Conservation (phyloP, 2,329 filamentous ascomycete genomes). For the Trichoderma sp. region DNA sequence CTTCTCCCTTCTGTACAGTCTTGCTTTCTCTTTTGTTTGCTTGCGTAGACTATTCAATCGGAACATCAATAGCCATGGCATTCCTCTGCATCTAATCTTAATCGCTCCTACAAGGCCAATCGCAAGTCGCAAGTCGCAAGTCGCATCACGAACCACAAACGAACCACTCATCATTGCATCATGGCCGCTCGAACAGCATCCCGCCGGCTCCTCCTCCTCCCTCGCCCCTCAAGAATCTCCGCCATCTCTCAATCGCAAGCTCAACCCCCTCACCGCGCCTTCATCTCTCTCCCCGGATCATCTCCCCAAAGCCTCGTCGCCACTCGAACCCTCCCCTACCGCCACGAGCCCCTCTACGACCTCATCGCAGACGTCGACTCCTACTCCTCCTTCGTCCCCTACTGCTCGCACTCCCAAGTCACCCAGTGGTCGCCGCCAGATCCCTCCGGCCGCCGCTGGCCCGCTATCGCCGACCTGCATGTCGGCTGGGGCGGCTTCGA, state of each 20-base stretch:
- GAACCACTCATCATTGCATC: not conserved
- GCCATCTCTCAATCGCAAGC: not conserved
- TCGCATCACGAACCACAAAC: not conserved
- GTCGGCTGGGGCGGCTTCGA: conserved; percentile 82
- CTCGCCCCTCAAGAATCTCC: not conserved
- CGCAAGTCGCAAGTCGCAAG: not conserved
- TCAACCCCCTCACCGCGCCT: conserved; percentile 33
- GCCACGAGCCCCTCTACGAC: conserved; percentile 67
- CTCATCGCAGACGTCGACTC: conserved; percentile 85
- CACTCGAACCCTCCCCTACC: conserved; percentile 72
- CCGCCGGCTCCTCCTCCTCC: not conserved
- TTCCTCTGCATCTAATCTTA: not conserved
- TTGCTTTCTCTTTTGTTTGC: not conserved
- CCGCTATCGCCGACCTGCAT: conserved; percentile 72
- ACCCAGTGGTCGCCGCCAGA: conserved; percentile 66
- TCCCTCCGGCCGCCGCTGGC: conserved; percentile 53
- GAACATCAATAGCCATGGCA: not conserved
- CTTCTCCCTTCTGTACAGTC: not conserved
- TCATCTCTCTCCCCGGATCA: conserved; percentile 35
- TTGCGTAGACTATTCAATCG: not conserved
- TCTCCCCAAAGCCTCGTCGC: conserved; percentile 65
- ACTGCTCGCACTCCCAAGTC: conserved; percentile 74
- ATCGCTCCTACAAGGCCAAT: not conserved
- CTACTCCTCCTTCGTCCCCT: conserved; percentile 87
- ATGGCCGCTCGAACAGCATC: conserved; percentile 21